Evolutionary conservation across 2,329 filamentous ascomycete genomes (phyloP).

Genomic region (Ophidiomyces ophidiicola): DNA sequence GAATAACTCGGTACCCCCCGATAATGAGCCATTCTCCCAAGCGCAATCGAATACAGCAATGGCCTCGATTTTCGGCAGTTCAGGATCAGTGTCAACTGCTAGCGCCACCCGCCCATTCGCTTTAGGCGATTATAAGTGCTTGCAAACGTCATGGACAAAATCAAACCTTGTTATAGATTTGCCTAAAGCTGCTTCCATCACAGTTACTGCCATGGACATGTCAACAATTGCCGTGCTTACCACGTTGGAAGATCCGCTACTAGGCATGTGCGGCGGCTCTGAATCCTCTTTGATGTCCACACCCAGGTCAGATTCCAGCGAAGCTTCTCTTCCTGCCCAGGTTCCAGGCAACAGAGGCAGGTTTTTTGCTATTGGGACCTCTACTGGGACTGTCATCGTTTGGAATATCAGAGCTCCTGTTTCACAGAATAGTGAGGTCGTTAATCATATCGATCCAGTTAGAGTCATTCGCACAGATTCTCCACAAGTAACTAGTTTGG

Average conservation of each 20-base stretch:
- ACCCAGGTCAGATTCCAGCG: slow-evolving; percentile 40
- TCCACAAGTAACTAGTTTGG: slow-evolving; percentile 71
- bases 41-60: slow-evolving; percentile 18
- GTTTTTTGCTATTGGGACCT: slow-evolving; percentile 69
- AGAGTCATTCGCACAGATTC: slow-evolving; percentile 82
- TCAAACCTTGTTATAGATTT: slow-evolving; percentile 52
- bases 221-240: slow-evolving; percentile 62
- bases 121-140: not conserved
- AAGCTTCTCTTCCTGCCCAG: slow-evolving; percentile 39
- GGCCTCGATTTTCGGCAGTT: slow-evolving; percentile 42
- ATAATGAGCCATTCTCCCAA: slow-evolving; percentile 14
- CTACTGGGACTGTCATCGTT: slow-evolving; percentile 59
- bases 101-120: not conserved
- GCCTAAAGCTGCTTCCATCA: slow-evolving; percentile 50
- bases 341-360: slow-evolving; percentile 77
- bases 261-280: slow-evolving; percentile 45
- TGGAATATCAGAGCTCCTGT: slow-evolving; percentile 70
- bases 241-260: slow-evolving; percentile 63
- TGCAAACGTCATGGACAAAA: slow-evolving; percentile 42
- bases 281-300: slow-evolving; percentile 44
- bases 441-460: slow-evolving; percentile 55
- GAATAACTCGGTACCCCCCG: slow-evolving; percentile 24
- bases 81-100: slow-evolving; percentile 11
- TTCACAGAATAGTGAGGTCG: slow-evolving; percentile 41
- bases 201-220: slow-evolving; percentile 57